Conservation (phyloP, 257 asterid species). For the Solanum medicagineum region DNA sequence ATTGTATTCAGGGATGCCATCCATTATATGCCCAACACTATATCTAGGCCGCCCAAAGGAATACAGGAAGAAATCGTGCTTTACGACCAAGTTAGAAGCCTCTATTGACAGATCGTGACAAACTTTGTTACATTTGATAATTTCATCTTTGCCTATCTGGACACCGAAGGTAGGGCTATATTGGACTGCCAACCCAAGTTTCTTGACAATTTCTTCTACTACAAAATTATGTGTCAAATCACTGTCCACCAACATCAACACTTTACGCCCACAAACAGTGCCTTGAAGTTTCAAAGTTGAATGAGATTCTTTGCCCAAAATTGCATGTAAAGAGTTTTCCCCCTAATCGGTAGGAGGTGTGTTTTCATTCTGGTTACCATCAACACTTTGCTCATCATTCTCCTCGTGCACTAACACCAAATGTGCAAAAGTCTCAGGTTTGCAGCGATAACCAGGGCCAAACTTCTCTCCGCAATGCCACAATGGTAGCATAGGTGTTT, state of each 20-base stretch:
- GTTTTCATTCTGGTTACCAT: neutral
- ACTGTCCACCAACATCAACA: neutral
- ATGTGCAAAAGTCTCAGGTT: neutral
- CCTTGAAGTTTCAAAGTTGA: neutral
- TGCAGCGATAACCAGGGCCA: too few relatives aligned
- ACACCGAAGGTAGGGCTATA: neutral
- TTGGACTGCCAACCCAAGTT: neutral
- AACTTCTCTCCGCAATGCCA: neutral
- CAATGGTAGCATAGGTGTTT: neutral
- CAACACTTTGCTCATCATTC: neutral
- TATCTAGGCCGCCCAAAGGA: neutral
- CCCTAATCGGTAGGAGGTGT: neutral
- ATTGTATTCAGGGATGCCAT: neutral
- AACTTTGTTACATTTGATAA: neutral
- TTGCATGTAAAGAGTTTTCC: neutral
- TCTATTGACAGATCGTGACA: neutral
- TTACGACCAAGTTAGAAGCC: neutral
- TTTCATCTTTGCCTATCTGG: neutral
- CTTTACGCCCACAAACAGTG: neutral
- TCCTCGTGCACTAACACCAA: neutral
- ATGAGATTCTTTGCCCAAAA: neutral
- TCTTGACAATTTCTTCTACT: neutral
- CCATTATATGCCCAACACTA: slow-evolving; percentile 2
- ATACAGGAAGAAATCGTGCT: neutral
- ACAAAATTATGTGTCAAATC: neutral